A percentile compares a stretch with the other conserved stretches of the same genome.
These are phyloP conservation scores for Penicillium atrosanguineum DNA, from an alignment of 495 filamentous ascomycete species.

Conservation along the genomic window DNA sequence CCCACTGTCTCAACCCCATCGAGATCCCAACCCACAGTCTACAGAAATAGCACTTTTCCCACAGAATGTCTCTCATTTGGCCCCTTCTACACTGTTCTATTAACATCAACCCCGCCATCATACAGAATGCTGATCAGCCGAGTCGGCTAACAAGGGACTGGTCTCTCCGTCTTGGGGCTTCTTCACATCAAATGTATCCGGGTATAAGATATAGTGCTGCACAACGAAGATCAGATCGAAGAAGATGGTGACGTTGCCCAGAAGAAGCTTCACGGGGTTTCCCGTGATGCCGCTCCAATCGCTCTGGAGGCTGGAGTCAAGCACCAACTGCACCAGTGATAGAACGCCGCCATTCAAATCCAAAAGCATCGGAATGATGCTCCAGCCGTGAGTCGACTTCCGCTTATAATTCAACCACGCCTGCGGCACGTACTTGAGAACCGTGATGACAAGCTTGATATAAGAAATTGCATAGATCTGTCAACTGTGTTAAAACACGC, in stretches of 20 bases:
- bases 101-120: background rate
- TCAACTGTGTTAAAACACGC: slow-evolving; percentile 10
- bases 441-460: slow-evolving; percentile 82
- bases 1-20: slow-evolving; percentile 1
- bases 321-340: slow-evolving; percentile 75
- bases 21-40: background rate
- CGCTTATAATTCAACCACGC: slow-evolving; percentile 77
- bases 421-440: slow-evolving; percentile 93
- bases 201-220: slow-evolving; percentile 85
- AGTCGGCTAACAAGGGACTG: slow-evolving; percentile 30
- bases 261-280: slow-evolving; percentile 85
- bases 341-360: slow-evolving; percentile 78
- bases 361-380: slow-evolving; percentile 79
- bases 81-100: background rate
- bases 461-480: slow-evolving; percentile 80
- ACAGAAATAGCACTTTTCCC: slow-evolving; percentile 15
- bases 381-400: slow-evolving; percentile 83
- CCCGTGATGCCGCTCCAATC: slow-evolving; percentile 90
- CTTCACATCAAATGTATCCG: slow-evolving; percentile 19
- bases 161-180: slow-evolving; percentile 12
- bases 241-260: slow-evolving; percentile 79
- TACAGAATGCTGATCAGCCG: background rate
- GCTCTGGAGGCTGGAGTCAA: slow-evolving; percentile 79
- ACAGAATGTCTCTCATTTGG: slow-evolving; percentile 16
- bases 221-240: slow-evolving; percentile 83